A percentile compares a stretch with the other conserved stretches of the same genome.
These are phyloP conservation scores for Fusarium pininemorale DNA, from an alignment of 2,329 filamentous ascomycete genomes.

Conservation along the genomic window DNA sequence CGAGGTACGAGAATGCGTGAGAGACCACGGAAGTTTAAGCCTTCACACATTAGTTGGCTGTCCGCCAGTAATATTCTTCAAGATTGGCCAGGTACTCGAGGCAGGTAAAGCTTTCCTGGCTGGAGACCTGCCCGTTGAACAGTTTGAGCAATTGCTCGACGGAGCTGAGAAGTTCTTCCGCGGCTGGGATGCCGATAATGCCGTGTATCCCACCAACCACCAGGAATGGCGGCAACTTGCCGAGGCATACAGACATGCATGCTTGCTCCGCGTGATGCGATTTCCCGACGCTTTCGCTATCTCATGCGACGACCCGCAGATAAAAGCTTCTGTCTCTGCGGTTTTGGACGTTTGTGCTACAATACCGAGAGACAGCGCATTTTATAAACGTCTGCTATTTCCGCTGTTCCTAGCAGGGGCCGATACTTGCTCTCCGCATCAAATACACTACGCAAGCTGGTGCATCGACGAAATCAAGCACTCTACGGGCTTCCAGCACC, in stretches of 20 bases:
- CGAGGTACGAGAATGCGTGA: slow-evolving; percentile 37
- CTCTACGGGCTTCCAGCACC: slow-evolving; percentile 39
- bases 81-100: slow-evolving; percentile 39
- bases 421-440: slow-evolving; percentile 36
- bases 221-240: slow-evolving; percentile 42
- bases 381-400: slow-evolving; percentile 43
- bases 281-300: slow-evolving; percentile 41
- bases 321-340: slow-evolving; percentile 36
- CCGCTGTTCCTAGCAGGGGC: slow-evolving; percentile 42
- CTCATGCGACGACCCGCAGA: slow-evolving; percentile 32
- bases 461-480: slow-evolving; percentile 39
- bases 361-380: slow-evolving; percentile 32
- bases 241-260: slow-evolving; percentile 44
- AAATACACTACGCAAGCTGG: slow-evolving; percentile 40
- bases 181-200: slow-evolving; percentile 35
- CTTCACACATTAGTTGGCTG: slow-evolving; percentile 43
- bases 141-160: slow-evolving; percentile 27
- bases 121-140: not conserved
- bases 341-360: slow-evolving; percentile 40
- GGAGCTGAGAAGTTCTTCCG: slow-evolving; percentile 40
- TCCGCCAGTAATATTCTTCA: slow-evolving; percentile 38
- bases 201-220: slow-evolving; percentile 40
- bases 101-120: slow-evolving; percentile 31
- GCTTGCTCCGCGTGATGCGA: slow-evolving; percentile 40
- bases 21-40: slow-evolving; percentile 33